These are phyloP conservation scores for Mollisiaceae sp. DNA, from an alignment of 2,329 filamentous ascomycete genomes.

Conservation along the genomic window DNA sequence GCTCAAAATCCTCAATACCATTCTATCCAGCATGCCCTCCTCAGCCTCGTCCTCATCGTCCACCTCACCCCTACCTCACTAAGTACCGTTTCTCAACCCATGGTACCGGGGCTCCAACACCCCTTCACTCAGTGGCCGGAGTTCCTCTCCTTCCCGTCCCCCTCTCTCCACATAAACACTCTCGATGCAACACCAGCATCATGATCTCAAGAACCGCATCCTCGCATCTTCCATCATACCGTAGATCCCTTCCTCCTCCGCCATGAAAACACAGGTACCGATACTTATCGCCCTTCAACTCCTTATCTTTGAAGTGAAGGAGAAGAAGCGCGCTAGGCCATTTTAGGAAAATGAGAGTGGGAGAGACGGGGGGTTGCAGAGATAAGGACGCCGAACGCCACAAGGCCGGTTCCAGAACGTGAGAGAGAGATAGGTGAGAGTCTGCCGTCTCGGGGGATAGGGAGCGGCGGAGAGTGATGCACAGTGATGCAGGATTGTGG, in stretches of 20 bases:
- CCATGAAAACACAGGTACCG: too few species aligned
- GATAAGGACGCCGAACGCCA: slow-evolving; percentile 13
- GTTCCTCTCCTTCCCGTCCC: neutral
- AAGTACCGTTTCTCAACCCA: neutral
- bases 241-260: neutral
- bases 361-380: neutral
- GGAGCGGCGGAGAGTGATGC: neutral
- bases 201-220: slow-evolving; percentile 4
- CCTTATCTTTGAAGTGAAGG: neutral
- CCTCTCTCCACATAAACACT: neutral
- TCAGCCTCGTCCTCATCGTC: neutral
- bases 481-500: neutral
- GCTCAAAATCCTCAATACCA: neutral
- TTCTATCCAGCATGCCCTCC: neutral
- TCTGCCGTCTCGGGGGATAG: neutral
- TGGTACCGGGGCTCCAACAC: neutral
- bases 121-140: neutral
- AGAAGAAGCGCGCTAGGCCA: neutral
- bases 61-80: neutral
- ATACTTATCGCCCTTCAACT: neutral
- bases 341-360: neutral
- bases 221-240: neutral
- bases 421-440: too few species aligned
- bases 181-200: slow-evolving; percentile 4
- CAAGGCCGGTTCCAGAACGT: neutral